phyloP scores from a whole-genome alignment of 345 rosid genomes.

The Eucalyptus guilfoylei region DNA sequence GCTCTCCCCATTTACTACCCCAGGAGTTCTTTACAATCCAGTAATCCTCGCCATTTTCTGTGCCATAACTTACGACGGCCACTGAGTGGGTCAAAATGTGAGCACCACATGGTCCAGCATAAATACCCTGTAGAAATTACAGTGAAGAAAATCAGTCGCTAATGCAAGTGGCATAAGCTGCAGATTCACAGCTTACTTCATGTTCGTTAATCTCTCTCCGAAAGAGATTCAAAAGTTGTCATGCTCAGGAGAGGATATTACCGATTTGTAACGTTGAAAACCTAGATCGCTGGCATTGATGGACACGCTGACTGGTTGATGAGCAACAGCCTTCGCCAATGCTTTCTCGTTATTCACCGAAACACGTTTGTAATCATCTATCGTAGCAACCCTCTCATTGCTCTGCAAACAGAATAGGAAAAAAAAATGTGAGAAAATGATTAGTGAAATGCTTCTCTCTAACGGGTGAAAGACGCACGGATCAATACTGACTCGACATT shows the following conservation, averaged over 20 bases:
- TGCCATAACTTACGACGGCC: constrained; percentile 71
- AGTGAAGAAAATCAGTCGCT: not conserved
- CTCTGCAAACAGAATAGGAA: constrained; percentile 18
- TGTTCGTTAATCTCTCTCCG: not conserved
- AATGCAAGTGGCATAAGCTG: not conserved
- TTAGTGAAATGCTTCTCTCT: not conserved
- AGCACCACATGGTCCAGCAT: constrained; percentile 63
- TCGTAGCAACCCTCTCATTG: constrained; percentile 63
- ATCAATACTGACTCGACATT: constrained; percentile 48
- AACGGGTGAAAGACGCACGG: not conserved
- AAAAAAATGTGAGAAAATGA: not conserved
- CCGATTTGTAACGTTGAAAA: constrained; percentile 59
- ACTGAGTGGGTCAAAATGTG: constrained; percentile 87
- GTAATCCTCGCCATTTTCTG: constrained; percentile 52
- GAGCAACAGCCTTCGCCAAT: constrained; percentile 55
- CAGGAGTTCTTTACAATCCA: constrained; percentile 86
- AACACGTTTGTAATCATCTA: constrained; percentile 71
- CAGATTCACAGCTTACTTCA: not conserved
- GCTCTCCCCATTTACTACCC: constrained; percentile 80
- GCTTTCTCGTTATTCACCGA: constrained; percentile 40
- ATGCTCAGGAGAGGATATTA: not conserved
- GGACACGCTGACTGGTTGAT: constrained; percentile 75
- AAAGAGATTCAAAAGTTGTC: not conserved
- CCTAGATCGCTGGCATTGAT: constrained; percentile 74
- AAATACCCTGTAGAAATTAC: constrained; percentile 36